Base-by-base conservation (phyloP, 192 early-diverging fungal species). In the Backusella tuberculispora region DNA sequence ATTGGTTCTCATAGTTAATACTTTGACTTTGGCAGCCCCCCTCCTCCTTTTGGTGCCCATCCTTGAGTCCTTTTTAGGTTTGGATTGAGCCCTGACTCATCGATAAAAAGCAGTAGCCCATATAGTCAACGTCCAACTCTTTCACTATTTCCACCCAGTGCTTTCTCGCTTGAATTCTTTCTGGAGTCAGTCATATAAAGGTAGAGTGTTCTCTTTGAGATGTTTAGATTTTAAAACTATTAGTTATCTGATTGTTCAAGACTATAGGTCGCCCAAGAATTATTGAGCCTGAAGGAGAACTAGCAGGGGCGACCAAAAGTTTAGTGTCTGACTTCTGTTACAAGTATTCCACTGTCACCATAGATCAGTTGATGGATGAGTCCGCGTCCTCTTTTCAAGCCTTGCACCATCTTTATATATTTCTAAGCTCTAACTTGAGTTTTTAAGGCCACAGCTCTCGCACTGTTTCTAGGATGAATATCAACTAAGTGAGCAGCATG, bases 401-500 rank as follows among this genome's bases (percentile, higher is more conserved):
- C 21, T 53, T 53, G 21, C 21, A 21, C 41, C 50, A 53, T 21
- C 17, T 15, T 9, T 45, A n/a, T 68, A 46, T 17, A 45, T 2
- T 69, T 69, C 68, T 69, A 26, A 44, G 56, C 19, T 69, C 45
- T 29, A 69, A 29, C 0, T 24, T 29, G 0, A 69, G 26, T 0
- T 69, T 44, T 42, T 69, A 69, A 24, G 24, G 45, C 45, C 0
- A 69, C 68, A 13, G 43, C 43, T 69, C 68, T 69, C 1, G 19
- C 68, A 26, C 68, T 69, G 9, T 48, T 69, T 12, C 24, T 69
- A 26, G 68, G 68, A 29, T 56, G 50, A n/a, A 71, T 17, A 41
- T 71, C 69, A 42, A 71, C 69, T 37, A 42, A 71, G 38, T 71
- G 69, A 41, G 37, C 69, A 38, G 29, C 69, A 60, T 41, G 50